phyloP scores from a whole-genome alignment of 2,329 filamentous ascomycete genomes.

The Aspergillus arachidicola region DNA sequence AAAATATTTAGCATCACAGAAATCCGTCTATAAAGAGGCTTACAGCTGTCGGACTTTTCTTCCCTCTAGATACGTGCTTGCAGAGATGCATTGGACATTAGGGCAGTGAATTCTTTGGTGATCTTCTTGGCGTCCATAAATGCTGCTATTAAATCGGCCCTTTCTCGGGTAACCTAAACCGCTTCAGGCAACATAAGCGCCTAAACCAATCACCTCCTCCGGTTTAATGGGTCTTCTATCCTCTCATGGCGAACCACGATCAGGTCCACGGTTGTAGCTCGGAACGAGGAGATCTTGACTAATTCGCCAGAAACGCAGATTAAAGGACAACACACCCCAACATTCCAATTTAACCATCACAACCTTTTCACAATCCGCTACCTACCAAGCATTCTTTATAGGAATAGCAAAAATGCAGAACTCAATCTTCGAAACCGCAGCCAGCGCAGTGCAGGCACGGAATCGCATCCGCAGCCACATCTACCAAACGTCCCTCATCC shows the following conservation, averaged over 20 bases:
- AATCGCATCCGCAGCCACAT: conserved; percentile 7
- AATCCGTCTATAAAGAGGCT: no score
- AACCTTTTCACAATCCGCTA: not conserved
- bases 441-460: conserved; percentile 1
- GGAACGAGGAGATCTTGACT: not conserved
- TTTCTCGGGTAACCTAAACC: not conserved
- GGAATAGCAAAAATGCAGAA: not conserved
- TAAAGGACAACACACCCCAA: not conserved
- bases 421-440: not conserved
- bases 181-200: not conserved
- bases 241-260: no score
- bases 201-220: not conserved
- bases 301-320: not conserved
- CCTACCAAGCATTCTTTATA: not conserved
- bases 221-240: not conserved
- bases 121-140: no score
- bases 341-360: not conserved
- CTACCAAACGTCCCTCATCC: conserved; percentile 6
- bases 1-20: no score
- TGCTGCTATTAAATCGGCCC: not conserved
- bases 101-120: no score
- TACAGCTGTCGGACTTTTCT: no score
- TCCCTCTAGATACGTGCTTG: no score
- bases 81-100: no score
- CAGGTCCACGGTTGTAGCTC: no score